These are phyloP conservation scores for Ochetophila trinervis DNA, from an alignment of 306 rosid species.

Conservation along the genomic window DNA sequence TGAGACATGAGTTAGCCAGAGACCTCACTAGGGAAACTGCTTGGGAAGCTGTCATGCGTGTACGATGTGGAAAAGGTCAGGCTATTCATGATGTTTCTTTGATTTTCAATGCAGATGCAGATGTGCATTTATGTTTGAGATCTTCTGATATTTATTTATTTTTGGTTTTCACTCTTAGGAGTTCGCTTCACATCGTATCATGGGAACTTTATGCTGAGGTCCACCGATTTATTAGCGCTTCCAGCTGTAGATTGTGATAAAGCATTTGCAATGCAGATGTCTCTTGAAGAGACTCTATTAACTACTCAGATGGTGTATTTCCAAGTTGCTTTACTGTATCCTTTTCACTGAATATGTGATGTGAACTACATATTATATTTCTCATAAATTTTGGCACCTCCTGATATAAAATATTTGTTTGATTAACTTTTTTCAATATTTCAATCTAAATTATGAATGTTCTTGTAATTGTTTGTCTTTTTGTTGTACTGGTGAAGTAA, in stretches of 20 bases:
- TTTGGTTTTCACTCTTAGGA: slow-evolving; percentile 46
- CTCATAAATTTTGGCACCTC: neutral
- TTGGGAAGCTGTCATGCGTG: slow-evolving; percentile 99
- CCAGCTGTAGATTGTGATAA: slow-evolving; percentile 99
- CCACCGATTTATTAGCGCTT: slow-evolving; percentile 93
- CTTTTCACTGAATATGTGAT: slow-evolving; percentile 36
- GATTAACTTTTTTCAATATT: no score
- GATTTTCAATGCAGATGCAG: neutral
- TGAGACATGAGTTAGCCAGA: slow-evolving; percentile 86
- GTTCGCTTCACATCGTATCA: slow-evolving; percentile 92
- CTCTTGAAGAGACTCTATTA: slow-evolving; percentile 88
- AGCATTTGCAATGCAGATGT: slow-evolving; percentile 92
- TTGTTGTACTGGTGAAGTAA: neutral
- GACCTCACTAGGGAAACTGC: slow-evolving; percentile 97
- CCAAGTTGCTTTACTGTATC: slow-evolving; percentile 99
- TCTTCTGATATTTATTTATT: slow-evolving; percentile 22
- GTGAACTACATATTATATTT: neutral
- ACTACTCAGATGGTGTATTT: slow-evolving; percentile 91
- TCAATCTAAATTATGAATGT: neutral
- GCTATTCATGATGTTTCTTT: slow-evolving; percentile 19
- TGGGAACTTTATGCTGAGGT: slow-evolving; percentile 95
- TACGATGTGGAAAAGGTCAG: slow-evolving; percentile 94
- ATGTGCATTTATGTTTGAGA: slow-evolving; percentile 1
- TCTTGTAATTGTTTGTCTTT: neutral
- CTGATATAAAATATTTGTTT: neutral